phyloP scores from a whole-genome alignment of 305 asterid species.

The Fraxinus xanthoxyloides region DNA sequence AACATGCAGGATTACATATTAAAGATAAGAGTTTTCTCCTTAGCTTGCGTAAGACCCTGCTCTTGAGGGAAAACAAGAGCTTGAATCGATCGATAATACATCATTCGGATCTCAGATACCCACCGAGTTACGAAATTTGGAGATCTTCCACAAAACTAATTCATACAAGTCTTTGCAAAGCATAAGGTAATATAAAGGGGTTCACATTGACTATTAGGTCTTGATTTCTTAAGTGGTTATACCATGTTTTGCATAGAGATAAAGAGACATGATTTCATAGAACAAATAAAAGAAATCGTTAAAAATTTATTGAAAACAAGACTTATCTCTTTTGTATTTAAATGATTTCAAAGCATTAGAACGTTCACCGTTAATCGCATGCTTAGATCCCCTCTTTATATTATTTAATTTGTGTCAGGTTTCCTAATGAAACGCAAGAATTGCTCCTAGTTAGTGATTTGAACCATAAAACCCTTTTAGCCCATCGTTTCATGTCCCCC shows the following conservation, averaged over 20 bases:
- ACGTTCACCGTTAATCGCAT: conserved; percentile 23
- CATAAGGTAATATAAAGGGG: background rate
- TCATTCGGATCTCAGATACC: background rate
- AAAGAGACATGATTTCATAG: background rate
- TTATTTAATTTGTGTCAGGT: conserved; percentile 28
- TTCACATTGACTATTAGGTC: background rate
- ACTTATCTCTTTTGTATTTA: background rate
- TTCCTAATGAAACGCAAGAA: conserved; percentile 39
- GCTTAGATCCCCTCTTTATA: conserved; percentile 25
- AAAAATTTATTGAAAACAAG: background rate
- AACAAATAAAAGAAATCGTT: background rate
- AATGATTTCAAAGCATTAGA: conserved; percentile 26
- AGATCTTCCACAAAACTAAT: background rate
- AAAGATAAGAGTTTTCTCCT: background rate
- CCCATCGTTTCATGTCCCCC: conserved; percentile 58
- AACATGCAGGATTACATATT: background rate
- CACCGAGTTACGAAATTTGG: background rate
- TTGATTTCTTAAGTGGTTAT: background rate
- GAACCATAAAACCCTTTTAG: conserved; percentile 41
- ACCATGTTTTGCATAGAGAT: background rate
- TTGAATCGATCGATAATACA: background rate
- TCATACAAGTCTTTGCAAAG: background rate
- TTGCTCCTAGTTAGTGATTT: conserved; percentile 20
- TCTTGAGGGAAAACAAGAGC: background rate
- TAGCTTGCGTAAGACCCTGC: background rate